phyloP scores from a whole-genome alignment of 1,284 basidiomycete genomes.

The Gymnopus androsaceus region DNA sequence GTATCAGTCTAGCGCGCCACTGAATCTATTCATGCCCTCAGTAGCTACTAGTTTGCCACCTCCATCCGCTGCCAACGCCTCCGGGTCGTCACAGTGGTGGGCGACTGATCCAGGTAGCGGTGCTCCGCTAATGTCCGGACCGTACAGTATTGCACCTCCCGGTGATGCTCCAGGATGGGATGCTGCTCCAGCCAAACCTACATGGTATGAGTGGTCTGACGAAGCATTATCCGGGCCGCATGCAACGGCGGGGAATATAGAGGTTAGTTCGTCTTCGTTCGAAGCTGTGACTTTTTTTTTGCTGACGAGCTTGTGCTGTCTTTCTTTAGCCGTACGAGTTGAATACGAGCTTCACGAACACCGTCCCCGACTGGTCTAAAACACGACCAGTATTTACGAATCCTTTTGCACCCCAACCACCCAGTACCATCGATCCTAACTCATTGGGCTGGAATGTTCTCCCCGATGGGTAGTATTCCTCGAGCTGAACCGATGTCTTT shows the following conservation, averaged over 20 bases:
- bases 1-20: constrained; percentile 33
- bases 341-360: background rate
- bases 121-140: constrained; percentile 15
- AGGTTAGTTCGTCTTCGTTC: background rate
- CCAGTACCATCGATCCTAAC: background rate
- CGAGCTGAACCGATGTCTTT: background rate
- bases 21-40: background rate
- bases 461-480: background rate
- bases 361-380: background rate
- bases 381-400: background rate
- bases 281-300: background rate
- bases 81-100: background rate
- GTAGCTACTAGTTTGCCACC: background rate
- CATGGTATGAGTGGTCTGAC: constrained; percentile 8
- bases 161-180: constrained; percentile 23
- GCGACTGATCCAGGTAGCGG: background rate
- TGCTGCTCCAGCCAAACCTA: constrained; percentile 12
- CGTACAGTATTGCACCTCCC: constrained; percentile 20
- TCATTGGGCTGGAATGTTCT: background rate
- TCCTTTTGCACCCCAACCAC: background rate
- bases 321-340: background rate
- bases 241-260: background rate
- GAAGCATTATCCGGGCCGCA: background rate
- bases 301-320: too few relatives aligned
- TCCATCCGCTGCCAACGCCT: background rate